Evolutionary conservation across 805 yeast genomes (phyloP), one percentile per base, ranked within the genome.

Genomic region (Wickerhamomyces chaumierensis): DNA sequence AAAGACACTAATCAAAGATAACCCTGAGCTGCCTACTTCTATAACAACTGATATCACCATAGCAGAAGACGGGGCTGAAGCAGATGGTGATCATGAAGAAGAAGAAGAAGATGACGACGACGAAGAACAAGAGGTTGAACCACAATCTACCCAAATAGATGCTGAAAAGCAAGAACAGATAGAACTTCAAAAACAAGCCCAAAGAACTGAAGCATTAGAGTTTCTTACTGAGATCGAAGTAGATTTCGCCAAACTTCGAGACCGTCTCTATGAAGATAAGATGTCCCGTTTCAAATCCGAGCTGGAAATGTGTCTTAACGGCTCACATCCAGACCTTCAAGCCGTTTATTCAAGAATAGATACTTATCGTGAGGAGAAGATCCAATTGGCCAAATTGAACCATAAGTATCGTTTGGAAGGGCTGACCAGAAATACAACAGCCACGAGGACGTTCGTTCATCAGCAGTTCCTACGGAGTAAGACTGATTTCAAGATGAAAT

Each of bases 281-380:
- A 63, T 88, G 52, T 66, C 71, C 29, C 73, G 83, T 44, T 68
- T 83, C 46, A 84, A 85, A 48, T 79, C 81, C 34, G 98, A 92
- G 57, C 63, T 90, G 43, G 81, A 81, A 50, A 73, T 90, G 70
- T 88, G 97, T 61, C 63, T 79, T 27, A 81, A 79, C 45, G 96
- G 96, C 12, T 73, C 86, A 17, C 98, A 92, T 58, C 97, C 97
- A 0, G 96, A 88, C 49, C 69, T 90, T 39, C 71, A 83, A 31
- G 69, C 73, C 36, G 81, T 82, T 39, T 75, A 81, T 56, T 71
- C 70, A 48, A 75, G 77, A 57, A 76, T 92, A 37, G 82, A 81
- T 42, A 72, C 74, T 33, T 77, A 81, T 47, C 78, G 86, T 47
- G 85, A 85, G 46, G 78, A 76, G 42, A 81, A 78, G 55, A 62